Conservation (phyloP, 495 filamentous ascomycete genomes). For the Aspergillus panamensis region DNA sequence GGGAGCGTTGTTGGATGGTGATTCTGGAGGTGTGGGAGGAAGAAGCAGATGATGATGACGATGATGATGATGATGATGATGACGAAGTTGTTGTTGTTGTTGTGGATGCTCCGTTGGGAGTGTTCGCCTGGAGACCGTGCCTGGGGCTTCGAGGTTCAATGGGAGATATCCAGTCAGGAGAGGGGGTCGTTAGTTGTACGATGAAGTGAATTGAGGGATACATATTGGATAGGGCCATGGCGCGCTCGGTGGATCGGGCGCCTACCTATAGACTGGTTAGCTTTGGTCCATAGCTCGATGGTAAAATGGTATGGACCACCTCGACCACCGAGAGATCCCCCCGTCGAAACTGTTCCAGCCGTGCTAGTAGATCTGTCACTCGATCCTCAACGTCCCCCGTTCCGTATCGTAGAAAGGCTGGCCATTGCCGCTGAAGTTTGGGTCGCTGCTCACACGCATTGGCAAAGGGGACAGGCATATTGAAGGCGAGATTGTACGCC, state of each 20-base stretch:
- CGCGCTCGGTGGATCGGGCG: slow-evolving; percentile 23
- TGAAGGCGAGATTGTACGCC: slow-evolving; percentile 24
- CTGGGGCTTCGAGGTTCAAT: not conserved
- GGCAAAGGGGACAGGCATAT: slow-evolving; percentile 11
- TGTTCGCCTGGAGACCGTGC: not conserved
- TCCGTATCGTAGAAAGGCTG: slow-evolving; percentile 27
- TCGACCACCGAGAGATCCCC: slow-evolving; percentile 30
- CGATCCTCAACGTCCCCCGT: slow-evolving; percentile 16
- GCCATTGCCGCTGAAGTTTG: slow-evolving; percentile 31
- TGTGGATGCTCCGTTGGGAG: not conserved
- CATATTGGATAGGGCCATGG: slow-evolving; percentile 19
- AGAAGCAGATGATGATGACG: slow-evolving; percentile 7
- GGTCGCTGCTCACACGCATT: slow-evolving; percentile 22
- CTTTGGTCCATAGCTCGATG: not conserved
- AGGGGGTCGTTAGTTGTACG: slow-evolving; percentile 25
- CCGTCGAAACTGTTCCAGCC: slow-evolving; percentile 22
- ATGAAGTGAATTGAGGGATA: slow-evolving; percentile 33
- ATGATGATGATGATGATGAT: too few relatives aligned
- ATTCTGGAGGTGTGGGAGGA: slow-evolving; percentile 16
- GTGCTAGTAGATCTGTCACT: slow-evolving; percentile 26
- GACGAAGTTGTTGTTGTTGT: not conserved
- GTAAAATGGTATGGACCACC: slow-evolving; percentile 15
- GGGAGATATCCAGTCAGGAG: not conserved
- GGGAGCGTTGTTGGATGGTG: slow-evolving; percentile 19
- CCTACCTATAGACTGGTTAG: slow-evolving; percentile 16